phyloP scores from a whole-genome alignment of 768 basidiomycete species.

The Cytidiella melzeri region DNA sequence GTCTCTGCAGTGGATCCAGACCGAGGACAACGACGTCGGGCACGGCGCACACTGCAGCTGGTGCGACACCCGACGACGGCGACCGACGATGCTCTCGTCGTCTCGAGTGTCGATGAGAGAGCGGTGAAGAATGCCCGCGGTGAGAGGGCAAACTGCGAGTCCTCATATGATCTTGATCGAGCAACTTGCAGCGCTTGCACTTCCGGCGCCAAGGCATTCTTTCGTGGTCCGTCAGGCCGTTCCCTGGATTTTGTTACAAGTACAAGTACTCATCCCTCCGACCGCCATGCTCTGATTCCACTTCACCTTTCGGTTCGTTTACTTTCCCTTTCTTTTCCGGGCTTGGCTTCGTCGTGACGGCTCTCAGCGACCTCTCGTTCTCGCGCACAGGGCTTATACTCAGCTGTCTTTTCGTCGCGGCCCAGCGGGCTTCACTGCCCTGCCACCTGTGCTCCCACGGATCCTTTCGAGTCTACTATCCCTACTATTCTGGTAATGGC shows the following conservation, averaged over 20 bases:
- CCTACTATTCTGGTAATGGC: slow-evolving; percentile 27
- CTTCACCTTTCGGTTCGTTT: slow-evolving; percentile 16
- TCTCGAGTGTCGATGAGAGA: not conserved
- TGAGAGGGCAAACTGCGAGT: slow-evolving; percentile 18
- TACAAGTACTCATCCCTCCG: slow-evolving; percentile 18
- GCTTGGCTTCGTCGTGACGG: not conserved
- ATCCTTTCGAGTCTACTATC: slow-evolving; percentile 19
- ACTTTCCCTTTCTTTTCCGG: slow-evolving; percentile 9
- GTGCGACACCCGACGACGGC: not conserved
- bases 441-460: slow-evolving; percentile 14
- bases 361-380: not conserved
- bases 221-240: slow-evolving; percentile 22
- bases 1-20: too few species aligned
- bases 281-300: slow-evolving; percentile 14
- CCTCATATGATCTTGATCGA: slow-evolving; percentile 16
- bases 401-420: not conserved
- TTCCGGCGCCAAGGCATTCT: slow-evolving; percentile 8
- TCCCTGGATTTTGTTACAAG: slow-evolving; percentile 13
- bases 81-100: not conserved
- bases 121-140: slow-evolving; percentile 24
- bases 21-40: not conserved
- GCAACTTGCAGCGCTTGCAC: slow-evolving; percentile 7
- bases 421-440: slow-evolving; percentile 7
- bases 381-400: not conserved
- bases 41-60: not conserved